phyloP scores from a whole-genome alignment of 2,329 filamentous ascomycete species.

The Aspergillus caelatus region DNA sequence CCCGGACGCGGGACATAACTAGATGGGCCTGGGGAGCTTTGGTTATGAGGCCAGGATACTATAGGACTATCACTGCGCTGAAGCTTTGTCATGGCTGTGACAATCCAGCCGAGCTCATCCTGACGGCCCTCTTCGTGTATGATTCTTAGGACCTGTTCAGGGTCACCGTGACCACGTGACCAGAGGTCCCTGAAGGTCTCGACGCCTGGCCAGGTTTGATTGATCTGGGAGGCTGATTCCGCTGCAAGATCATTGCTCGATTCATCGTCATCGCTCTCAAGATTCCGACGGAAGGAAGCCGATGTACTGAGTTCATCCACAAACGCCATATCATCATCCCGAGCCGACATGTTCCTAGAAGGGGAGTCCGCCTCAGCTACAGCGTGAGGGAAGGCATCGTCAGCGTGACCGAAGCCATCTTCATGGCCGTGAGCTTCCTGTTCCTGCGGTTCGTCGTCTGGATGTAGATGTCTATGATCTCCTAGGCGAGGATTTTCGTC shows the following conservation, averaged over 20 bases:
- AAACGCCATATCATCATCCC: conserved; percentile 1
- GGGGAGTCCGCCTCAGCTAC: not conserved
- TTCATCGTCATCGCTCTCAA: conserved; percentile 11
- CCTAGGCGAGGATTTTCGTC: conserved; percentile 21
- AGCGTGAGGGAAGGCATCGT: too few species aligned
- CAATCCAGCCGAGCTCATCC: conserved; percentile 62
- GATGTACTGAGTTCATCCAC: conserved; percentile 1
- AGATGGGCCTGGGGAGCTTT: conserved; percentile 8
- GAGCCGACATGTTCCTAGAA: not conserved
- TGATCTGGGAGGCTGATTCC: conserved; percentile 12
- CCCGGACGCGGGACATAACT: not conserved
- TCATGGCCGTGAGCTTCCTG: conserved; percentile 14
- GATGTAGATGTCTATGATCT: conserved; percentile 13
- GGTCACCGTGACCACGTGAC: conserved; percentile 62
- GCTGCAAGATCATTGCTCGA: conserved; percentile 10
- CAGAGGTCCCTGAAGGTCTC: conserved; percentile 60
- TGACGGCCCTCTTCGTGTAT: conserved; percentile 63
- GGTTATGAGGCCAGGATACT: conserved; percentile 6
- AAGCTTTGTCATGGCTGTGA: conserved; percentile 54
- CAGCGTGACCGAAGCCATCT: conserved; percentile 10
- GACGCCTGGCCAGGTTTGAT: conserved; percentile 33
- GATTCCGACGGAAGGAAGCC: conserved; percentile 5
- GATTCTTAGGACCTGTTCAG: conserved; percentile 61
- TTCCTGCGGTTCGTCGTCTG: conserved; percentile 12
- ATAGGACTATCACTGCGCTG: conserved; percentile 15